Evolutionary conservation across 2,329 filamentous ascomycete species (phyloP), one percentile per base, ranked within the genome.

Genomic region (Colletotrichum euphorbiae): DNA sequence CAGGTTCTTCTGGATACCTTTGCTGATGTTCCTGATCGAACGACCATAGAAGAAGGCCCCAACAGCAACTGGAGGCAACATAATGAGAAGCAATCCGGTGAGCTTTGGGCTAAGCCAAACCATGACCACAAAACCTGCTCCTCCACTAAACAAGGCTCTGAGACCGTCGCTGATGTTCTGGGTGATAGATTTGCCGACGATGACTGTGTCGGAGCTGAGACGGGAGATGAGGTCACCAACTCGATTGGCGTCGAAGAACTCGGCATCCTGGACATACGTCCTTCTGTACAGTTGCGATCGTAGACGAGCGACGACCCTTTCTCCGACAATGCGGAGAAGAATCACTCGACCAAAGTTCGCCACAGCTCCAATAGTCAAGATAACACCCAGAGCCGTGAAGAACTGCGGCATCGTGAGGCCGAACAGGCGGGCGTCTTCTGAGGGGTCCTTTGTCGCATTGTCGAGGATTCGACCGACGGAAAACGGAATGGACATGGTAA

Each of bases 161-260:
- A 99, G 85, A n/a, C 96, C 96, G 80, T 99, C 96, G 6, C 95
- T 98, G 56, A 99, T 83, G 76, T 99, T 99, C 77, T 98, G 95
- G 0, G 96, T 99, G 72, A 99, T 97, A 75, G 94, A 97, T 81
- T 99, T 99, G 76, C 95, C 96, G 62, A 99, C 96, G 75, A 99
- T 97, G 75, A 98, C 93, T 0, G 96, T 98, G 78, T 99, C 97
- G 2, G 94, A 97, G 75, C 95, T 94, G 51, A 99, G 88, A 42
- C 97, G 91, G 42, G 95, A 98, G 75, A 99, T 98, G 73, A 99
- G 83, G 77, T 99, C 96, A 77, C 96, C 96, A 28, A 98, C 94
- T 28, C 96, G 89, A 81, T 99, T 99, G 43, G 96, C 96, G 77
- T 99, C 96, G 76, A 99, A 99, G 82, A 99, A 99, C 76, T 98